Conservation (phyloP, 495 filamentous ascomycete genomes). For the Penicillium roqueforti region DNA sequence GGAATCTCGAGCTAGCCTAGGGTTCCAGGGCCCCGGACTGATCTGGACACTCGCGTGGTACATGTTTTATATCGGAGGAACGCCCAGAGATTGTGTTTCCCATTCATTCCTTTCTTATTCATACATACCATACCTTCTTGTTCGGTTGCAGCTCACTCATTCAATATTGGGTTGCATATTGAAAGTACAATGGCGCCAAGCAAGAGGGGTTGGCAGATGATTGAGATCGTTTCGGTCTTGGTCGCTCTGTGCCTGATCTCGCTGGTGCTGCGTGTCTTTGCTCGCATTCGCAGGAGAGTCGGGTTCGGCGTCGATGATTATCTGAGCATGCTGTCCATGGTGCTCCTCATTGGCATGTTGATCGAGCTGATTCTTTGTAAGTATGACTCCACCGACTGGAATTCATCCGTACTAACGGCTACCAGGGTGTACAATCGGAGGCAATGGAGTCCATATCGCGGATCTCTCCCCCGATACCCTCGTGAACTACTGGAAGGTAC, state of each 20-base stretch:
- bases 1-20: neutral
- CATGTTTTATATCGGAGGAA: constrained; percentile 12
- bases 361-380: constrained; percentile 36
- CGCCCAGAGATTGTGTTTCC: constrained; percentile 16
- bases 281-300: constrained; percentile 37
- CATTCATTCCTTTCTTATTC: constrained; percentile 6
- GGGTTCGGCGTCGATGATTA: constrained; percentile 42
- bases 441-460: constrained; percentile 30
- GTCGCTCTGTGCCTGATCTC: constrained; percentile 34
- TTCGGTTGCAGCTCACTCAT: neutral
- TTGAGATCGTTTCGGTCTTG: constrained; percentile 35
- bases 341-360: constrained; percentile 34
- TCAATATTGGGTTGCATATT: neutral
- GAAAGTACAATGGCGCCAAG: constrained; percentile 26
- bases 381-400: too few species aligned
- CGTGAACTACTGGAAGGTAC: constrained; percentile 38
- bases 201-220: constrained; percentile 32
- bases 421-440: constrained; percentile 37
- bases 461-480: constrained; percentile 23
- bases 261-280: constrained; percentile 35
- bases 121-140: neutral
- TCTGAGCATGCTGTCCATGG: constrained; percentile 29
- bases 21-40: neutral
- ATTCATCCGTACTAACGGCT: constrained; percentile 12
- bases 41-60: constrained; percentile 4